Percentiles rank a stretch among this genome's conserved stretches.
phyloP scores from a whole-genome alignment of 192 early-diverging fungal genomes.

The Backusella parvicylindrica region DNA sequence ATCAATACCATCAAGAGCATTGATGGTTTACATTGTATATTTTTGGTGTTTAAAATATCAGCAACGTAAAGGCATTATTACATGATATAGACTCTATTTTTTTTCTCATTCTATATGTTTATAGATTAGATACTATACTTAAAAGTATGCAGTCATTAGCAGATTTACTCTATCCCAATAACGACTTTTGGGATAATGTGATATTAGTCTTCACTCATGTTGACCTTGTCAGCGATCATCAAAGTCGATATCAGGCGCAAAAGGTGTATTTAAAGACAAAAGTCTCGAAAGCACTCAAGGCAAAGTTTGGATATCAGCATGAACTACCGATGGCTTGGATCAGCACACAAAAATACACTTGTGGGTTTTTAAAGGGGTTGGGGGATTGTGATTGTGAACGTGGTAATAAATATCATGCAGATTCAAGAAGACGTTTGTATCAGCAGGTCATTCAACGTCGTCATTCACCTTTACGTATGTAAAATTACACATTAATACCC shows the following conservation, averaged over 20 bases:
- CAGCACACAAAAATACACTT: conserved; percentile 19
- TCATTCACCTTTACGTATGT: background rate
- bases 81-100: background rate
- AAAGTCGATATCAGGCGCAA: conserved; percentile 1
- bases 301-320: background rate
- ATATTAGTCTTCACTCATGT: conserved; percentile 28
- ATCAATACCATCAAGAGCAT: background rate
- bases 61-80: background rate
- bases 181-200: conserved; percentile 23
- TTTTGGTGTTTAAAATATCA: conserved; percentile 20
- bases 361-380: conserved; percentile 13
- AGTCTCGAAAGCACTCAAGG: background rate
- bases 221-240: conserved; percentile 7
- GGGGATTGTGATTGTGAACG: conserved; percentile 28
- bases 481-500: background rate
- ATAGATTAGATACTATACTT: background rate
- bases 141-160: conserved; percentile 5
- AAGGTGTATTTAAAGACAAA: conserved; percentile 13
- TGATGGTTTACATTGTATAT: conserved; percentile 13
- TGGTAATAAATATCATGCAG: conserved; percentile 20
- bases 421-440: conserved; percentile 21
- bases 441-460: conserved; percentile 13
- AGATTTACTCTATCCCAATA: background rate
- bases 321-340: conserved; percentile 24
- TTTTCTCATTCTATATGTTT: background rate